Percentiles rank a stretch among this genome's conserved stretches.
These are phyloP conservation scores for Medicago arabica DNA, from an alignment of 306 rosid genomes.

Conservation along the genomic window DNA sequence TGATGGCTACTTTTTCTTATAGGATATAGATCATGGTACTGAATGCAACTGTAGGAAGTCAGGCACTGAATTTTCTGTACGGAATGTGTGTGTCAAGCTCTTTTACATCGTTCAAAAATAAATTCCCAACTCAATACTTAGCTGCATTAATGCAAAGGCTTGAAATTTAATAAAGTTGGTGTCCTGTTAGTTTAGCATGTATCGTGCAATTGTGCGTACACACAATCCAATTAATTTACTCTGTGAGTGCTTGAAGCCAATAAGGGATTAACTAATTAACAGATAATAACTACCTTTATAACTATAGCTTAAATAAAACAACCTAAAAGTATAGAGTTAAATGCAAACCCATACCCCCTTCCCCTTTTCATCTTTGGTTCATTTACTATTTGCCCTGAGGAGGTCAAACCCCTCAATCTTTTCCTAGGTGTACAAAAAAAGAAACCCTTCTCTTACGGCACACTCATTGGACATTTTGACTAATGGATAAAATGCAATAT, in stretches of 20 bases:
- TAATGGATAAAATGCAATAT: neutral
- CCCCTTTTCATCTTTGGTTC: neutral
- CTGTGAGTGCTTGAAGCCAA: neutral
- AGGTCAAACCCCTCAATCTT: no score
- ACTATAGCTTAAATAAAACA: conserved; percentile 2
- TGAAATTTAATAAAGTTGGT: conserved; percentile 12
- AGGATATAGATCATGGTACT: conserved; percentile 15
- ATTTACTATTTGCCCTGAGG: no score
- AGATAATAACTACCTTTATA: neutral
- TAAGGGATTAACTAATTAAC: neutral
- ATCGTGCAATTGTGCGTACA: neutral
- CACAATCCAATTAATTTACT: neutral
- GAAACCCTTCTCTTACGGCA: neutral
- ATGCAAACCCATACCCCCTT: neutral
- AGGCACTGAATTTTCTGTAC: conserved; percentile 1
- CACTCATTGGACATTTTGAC: neutral
- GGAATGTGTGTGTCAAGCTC: conserved; percentile 2
- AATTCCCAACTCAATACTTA: neutral
- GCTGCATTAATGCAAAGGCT: conserved; percentile 17
- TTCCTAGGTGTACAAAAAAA: no score
- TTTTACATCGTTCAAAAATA: neutral
- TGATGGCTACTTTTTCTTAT: neutral
- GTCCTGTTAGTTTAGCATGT: conserved; percentile 5
- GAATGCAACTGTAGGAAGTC: conserved; percentile 16
- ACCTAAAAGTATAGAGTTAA: neutral